These are phyloP conservation scores for Monosporozyma servazzii DNA, from an alignment of 805 yeast species.

Conservation along the genomic window DNA sequence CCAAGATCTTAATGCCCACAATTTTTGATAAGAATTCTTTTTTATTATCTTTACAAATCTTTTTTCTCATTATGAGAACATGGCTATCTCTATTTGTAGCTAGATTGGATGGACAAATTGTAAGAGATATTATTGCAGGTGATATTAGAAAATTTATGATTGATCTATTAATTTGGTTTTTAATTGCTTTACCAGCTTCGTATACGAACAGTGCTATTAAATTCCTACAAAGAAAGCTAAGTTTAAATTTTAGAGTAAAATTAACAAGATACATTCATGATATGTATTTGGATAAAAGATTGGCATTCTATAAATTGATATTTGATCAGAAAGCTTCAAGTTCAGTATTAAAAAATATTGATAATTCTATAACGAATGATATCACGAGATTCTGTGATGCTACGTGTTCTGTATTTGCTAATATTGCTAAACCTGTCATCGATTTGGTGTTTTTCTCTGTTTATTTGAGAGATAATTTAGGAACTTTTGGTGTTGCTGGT, in stretches of 20 bases:
- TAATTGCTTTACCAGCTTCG: slow-evolving; percentile 87
- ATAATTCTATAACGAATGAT: slow-evolving; percentile 75
- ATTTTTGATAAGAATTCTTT: slow-evolving; percentile 57
- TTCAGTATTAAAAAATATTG: slow-evolving; percentile 54
- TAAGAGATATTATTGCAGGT: slow-evolving; percentile 77
- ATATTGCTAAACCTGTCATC: slow-evolving; percentile 83
- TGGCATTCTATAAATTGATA: slow-evolving; percentile 76
- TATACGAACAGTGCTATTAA: slow-evolving; percentile 87
- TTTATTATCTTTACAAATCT: slow-evolving; percentile 58
- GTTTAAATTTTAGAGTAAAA: slow-evolving; percentile 77
- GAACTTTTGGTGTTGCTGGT: slow-evolving; percentile 77
- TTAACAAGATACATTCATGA: slow-evolving; percentile 83
- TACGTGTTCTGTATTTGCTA: slow-evolving; percentile 73
- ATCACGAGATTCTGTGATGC: slow-evolving; percentile 72
- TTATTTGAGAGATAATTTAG: slow-evolving; percentile 76
- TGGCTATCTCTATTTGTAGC: slow-evolving; percentile 83
- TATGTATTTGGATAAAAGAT: slow-evolving; percentile 67
- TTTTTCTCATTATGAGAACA: slow-evolving; percentile 70
- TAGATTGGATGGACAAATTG: slow-evolving; percentile 84
- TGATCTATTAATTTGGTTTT: slow-evolving; percentile 78
- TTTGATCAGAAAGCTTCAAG: slow-evolving; percentile 42
- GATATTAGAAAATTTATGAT: slow-evolving; percentile 63
- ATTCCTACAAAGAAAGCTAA: slow-evolving; percentile 62
- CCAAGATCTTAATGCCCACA: slow-evolving; percentile 76
- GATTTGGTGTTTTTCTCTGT: slow-evolving; percentile 78